Conservation (phyloP, 805 yeast species). For the Candida germanica region DNA sequence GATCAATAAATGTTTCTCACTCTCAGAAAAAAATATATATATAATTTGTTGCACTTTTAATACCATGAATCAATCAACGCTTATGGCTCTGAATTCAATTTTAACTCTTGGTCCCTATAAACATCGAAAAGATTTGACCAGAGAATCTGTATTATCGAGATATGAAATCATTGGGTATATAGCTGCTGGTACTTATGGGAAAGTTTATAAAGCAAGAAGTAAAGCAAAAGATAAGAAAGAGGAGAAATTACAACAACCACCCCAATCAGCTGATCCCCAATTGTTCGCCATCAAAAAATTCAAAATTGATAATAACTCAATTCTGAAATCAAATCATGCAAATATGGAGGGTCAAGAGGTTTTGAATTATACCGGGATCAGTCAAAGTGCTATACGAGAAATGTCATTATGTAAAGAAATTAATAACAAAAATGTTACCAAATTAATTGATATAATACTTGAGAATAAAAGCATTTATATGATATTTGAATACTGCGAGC, state of each 20-base stretch:
- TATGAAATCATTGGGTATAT: constrained; percentile 91
- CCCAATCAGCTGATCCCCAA: constrained; percentile 15
- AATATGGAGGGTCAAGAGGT: constrained; percentile 72
- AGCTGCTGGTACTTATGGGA: constrained; percentile 98
- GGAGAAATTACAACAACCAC: constrained; percentile 9
- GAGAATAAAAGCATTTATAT: constrained; percentile 89
- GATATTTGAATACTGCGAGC: constrained; percentile 96
- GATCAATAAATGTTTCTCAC: too few relatives aligned
- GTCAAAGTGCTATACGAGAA: constrained; percentile 94
- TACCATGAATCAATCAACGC: constrained; percentile 35
- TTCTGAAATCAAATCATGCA: constrained; percentile 34
- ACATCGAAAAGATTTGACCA: constrained; percentile 54
- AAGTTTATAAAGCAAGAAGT: constrained; percentile 76
- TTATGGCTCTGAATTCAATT: constrained; percentile 40
- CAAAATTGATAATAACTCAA: constrained; percentile 65
- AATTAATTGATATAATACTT: constrained; percentile 74
- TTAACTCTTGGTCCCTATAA: constrained; percentile 43
- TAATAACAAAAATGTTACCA: constrained; percentile 73
- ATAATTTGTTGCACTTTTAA: too few relatives aligned
- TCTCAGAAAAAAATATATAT: too few relatives aligned
- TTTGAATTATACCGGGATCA: constrained; percentile 87
- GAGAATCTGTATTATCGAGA: constrained; percentile 75
- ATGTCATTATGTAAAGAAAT: constrained; percentile 93
- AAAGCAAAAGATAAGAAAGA: constrained; percentile 35
- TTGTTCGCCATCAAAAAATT: constrained; percentile 91